Conservation (phyloP, 2,329 filamentous ascomycete species). For the Phaeosphaeriaceae sp. region DNA sequence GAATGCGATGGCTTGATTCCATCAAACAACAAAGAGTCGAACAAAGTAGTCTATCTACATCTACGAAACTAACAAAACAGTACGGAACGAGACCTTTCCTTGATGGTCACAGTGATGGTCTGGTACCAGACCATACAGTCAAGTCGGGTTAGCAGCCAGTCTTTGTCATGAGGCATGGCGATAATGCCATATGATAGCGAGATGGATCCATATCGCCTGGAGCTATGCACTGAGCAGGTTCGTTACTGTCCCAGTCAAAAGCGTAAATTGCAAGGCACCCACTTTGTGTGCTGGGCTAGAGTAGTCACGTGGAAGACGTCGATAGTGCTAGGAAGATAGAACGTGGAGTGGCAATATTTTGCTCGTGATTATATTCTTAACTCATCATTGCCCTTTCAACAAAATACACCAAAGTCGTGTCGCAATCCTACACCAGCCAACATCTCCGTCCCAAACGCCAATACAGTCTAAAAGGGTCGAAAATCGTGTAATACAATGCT, state of each 20-base stretch:
- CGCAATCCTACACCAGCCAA: constrained; percentile 1
- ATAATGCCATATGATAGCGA: too few species aligned
- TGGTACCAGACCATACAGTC: background rate
- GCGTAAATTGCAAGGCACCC: background rate
- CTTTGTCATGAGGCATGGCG: too few species aligned
- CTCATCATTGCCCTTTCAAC: background rate
- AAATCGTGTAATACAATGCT: constrained; percentile 23
- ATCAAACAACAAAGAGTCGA: background rate
- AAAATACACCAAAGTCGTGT: constrained; percentile 3
- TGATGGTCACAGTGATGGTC: background rate
- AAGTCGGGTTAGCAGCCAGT: too few species aligned
- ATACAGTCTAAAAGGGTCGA: constrained; percentile 29
- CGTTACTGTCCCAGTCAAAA: too few species aligned
- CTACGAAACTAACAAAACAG: background rate
- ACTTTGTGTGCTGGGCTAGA: background rate
- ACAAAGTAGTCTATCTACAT: background rate
- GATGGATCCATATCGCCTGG: too few species aligned
- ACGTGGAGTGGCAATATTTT: background rate
- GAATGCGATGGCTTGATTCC: background rate
- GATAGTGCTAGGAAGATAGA: background rate
- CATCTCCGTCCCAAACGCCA: constrained; percentile 21
- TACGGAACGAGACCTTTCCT: background rate
- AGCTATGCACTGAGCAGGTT: too few species aligned
- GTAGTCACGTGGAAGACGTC: background rate
- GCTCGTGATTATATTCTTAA: constrained; percentile 3